phyloP scores from a whole-genome alignment of 2,329 filamentous ascomycete genomes.

The Mollisia scopiformis region DNA sequence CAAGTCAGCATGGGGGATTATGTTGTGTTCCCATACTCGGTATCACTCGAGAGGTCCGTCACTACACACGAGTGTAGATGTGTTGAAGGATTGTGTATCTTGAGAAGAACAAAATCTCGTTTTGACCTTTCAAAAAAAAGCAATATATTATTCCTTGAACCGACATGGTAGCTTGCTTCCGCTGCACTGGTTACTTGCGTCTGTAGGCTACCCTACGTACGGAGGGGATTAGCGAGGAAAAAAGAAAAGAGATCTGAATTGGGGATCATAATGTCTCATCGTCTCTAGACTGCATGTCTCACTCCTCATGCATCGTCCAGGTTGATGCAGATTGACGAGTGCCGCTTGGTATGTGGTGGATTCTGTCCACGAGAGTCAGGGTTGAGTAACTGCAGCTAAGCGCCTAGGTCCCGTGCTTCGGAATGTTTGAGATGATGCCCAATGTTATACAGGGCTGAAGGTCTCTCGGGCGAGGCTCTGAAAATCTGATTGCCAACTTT shows the following conservation, averaged over 20 bases:
- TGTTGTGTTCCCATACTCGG: neutral
- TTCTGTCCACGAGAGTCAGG: neutral
- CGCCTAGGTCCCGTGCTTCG: neutral
- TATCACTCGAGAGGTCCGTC: neutral
- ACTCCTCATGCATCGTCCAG: neutral
- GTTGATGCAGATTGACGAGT: constrained; percentile 2
- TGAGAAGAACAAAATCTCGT: neutral
- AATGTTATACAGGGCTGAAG: constrained; percentile 1
- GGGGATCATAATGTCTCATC: neutral
- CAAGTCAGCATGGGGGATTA: neutral
- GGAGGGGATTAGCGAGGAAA: constrained; percentile 13
- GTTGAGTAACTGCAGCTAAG: neutral
- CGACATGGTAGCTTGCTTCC: constrained; percentile 23
- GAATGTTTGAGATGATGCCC: neutral
- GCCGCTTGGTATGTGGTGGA: neutral
- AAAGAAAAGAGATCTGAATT: constrained; percentile 1
- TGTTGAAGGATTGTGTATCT: neutral
- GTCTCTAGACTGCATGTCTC: neutral
- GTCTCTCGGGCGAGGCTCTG: neutral
- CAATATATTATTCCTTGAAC: neutral
- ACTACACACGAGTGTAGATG: neutral
- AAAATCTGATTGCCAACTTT: neutral
- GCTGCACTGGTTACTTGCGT: constrained; percentile 19
- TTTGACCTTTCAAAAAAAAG: neutral
- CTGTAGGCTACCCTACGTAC: constrained; percentile 12